Evolutionary conservation across 2,329 filamentous ascomycete genomes (phyloP), one percentile per base, ranked within the genome.

Genomic region (Fusarium newnesense): DNA sequence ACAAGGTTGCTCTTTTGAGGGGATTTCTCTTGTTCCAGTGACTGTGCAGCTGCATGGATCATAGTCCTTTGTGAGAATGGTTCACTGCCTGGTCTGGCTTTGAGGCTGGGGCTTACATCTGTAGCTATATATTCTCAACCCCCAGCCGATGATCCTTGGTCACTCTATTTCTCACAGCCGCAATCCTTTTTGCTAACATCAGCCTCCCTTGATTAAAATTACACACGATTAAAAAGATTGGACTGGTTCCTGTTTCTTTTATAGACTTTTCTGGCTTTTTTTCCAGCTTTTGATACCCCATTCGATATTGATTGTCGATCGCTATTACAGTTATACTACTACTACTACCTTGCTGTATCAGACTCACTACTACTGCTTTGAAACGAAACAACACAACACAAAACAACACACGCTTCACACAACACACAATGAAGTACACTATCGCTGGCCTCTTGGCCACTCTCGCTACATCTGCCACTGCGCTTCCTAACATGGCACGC

Each of bases 391-490:
- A 52, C n/a, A 52, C 32, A 43, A 10, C 11, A 13, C 21, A 54
- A 50, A 9, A 50, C 42, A 46, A 24, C 11, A 43, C 19, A 47
- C 56, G 34, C 42, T 49, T 49, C 30, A 49, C 50, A 39, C 24
- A 26, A 42, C 60, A 63, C 43, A 63, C 43, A 18, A 77, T 77
- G 75, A 77, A 77, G 70, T 74, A 72, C 56, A 62, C 74, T 39
- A 34, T 60, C 21, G 44, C 74, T 39, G 58, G 75, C 72, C 72
- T 77, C 43, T 57, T 72, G 63, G 74, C 75, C 47, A 44, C 67
- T 24, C 66, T 77, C 40, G 57, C 70, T 44, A 54, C 74, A 40
- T 64, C 73, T 40, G 67, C 57, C 32, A 70, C 72, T 50, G 75
- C 69, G 21, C 66, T 76, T 24, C 75, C 75, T 49, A 56, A 72